Percentiles rank a stretch among this genome's conserved stretches.
phyloP scores from a whole-genome alignment of 2,329 filamentous ascomycete species.

The Aureobasidium sp. region DNA sequence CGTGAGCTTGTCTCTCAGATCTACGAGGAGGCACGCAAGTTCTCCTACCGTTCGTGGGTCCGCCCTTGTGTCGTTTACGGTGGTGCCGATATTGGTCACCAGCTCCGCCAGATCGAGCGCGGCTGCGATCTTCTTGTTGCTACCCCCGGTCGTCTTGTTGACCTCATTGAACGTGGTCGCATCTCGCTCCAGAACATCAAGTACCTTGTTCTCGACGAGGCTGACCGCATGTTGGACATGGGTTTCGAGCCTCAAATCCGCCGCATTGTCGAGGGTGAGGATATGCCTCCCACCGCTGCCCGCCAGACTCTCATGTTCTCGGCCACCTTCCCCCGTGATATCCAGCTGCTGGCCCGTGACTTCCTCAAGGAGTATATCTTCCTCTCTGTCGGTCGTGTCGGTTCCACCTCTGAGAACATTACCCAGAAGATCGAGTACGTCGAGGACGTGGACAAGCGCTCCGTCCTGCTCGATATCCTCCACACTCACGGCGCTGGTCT shows the following conservation, averaged over 20 bases:
- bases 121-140: conserved; percentile 96
- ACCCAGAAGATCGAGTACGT: conserved; percentile 98
- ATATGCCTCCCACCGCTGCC: conserved; percentile 77
- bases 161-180: conserved; percentile 95
- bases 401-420: conserved; percentile 99
- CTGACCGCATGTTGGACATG: conserved; percentile 99
- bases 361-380: conserved; percentile 99
- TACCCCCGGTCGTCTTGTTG: conserved; percentile 92
- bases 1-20: conserved; percentile 99
- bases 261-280: conserved; percentile 94
- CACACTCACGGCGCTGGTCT: conserved; percentile 86
- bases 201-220: conserved; percentile 97
- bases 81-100: conserved; percentile 96
- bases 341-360: conserved; percentile 97
- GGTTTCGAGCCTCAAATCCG: conserved; percentile 99
- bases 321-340: conserved; percentile 96
- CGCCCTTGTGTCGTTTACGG: conserved; percentile 97
- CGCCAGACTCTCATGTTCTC: conserved; percentile 99
- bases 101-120: conserved; percentile 95
- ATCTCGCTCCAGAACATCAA: conserved; percentile 99
- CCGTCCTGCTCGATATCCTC: conserved; percentile 91
- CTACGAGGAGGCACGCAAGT: conserved; percentile 95
- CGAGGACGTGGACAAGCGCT: conserved; percentile 95
- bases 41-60: conserved; percentile 98
- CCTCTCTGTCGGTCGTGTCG: conserved; percentile 95